Evolutionary conservation across 176 grass and related monocot species (phyloP).

Genomic region (Zea mays): Zm-B73-REFERENCE-NAM-5.0 NC_050097.1:12267501-12268000

Average conservation of each 20-base stretch:
- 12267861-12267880: constrained; percentile 65
- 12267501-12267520: too few species aligned
- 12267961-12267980: too few species aligned
- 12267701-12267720: constrained; percentile 36
- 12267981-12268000: background rate
- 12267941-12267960: too few species aligned
- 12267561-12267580: background rate
- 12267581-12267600: background rate
- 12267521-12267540: background rate
- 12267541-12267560: background rate
- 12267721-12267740: constrained; percentile 21
- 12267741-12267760: background rate
- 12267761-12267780: background rate
- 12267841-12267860: constrained; percentile 97
- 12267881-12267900: constrained; percentile 99
- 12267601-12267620: constrained; percentile 44
- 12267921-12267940: background rate
- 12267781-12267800: constrained; percentile 69
- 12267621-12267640: constrained; percentile 49
- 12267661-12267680: background rate
- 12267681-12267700: constrained; percentile 2
- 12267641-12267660: background rate
- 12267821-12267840: constrained; percentile 91
- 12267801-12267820: constrained; percentile 92
- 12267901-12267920: background rate